These are phyloP conservation scores for Suillus occidentalis DNA, from an alignment of 768 basidiomycete genomes.

Conservation along the genomic window DNA sequence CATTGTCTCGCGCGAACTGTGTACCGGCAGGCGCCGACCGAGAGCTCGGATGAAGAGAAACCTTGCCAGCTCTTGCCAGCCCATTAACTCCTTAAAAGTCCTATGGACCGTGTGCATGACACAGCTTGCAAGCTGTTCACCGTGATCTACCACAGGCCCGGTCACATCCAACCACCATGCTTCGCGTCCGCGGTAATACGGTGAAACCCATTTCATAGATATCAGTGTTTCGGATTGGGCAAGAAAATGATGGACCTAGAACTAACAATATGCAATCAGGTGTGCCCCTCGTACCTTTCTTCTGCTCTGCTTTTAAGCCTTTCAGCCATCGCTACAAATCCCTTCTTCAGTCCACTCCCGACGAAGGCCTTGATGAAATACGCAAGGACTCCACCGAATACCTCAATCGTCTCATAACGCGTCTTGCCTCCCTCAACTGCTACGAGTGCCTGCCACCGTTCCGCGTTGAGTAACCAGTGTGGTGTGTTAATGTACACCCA, in stretches of 20 bases:
- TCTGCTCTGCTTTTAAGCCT: constrained; percentile 57
- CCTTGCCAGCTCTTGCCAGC: background rate
- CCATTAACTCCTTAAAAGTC: background rate
- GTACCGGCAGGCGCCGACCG: constrained; percentile 1
- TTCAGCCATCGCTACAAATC: constrained; percentile 55
- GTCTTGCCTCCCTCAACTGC: constrained; percentile 50
- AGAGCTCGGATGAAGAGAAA: background rate
- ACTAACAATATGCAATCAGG: background rate
- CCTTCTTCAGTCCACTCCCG: constrained; percentile 40
- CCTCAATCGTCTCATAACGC: constrained; percentile 63
- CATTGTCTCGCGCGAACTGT: background rate
- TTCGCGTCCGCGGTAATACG: constrained; percentile 2
- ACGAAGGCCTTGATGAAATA: constrained; percentile 51
- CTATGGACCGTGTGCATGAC: background rate
- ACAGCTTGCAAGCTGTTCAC: background rate
- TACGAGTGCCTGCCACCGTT: constrained; percentile 64
- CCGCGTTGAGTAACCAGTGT: constrained; percentile 47
- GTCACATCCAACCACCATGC: background rate
- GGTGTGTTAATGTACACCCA: constrained; percentile 50
- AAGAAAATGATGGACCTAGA: background rate
- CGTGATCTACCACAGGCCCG: too few relatives aligned
- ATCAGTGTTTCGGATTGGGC: background rate
- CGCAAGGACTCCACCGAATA: constrained; percentile 56
- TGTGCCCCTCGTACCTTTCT: constrained; percentile 9
- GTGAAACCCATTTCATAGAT: background rate